Conservation (phyloP, 345 rosid genomes). For the Odontarrhena argentea region DNA sequence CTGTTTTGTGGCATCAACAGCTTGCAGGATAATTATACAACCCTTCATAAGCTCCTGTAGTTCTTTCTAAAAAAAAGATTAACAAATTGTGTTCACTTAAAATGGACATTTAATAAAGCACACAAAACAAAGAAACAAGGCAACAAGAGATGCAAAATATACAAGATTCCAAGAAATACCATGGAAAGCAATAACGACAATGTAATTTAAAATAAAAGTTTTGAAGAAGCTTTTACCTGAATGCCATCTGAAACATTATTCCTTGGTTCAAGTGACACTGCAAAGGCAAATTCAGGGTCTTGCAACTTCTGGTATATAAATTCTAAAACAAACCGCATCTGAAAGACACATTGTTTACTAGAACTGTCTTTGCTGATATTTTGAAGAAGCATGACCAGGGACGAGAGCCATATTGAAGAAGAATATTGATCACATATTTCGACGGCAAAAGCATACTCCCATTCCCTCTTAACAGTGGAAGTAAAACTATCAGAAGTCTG, state of each 20-base stretch:
- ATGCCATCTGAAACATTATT: conserved; percentile 56
- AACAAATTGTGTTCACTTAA: conserved; percentile 3
- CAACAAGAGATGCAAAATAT: neutral
- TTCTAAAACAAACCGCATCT: conserved; percentile 58
- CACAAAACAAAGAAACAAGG: conserved; percentile 24
- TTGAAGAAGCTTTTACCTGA: conserved; percentile 57
- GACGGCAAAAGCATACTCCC: conserved; percentile 83
- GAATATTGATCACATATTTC: conserved; percentile 80
- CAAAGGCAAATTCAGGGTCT: conserved; percentile 78
- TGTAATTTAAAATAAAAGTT: neutral
- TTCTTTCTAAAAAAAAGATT: conserved; percentile 50
- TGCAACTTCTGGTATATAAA: conserved; percentile 68
- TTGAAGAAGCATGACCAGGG: conserved; percentile 65
- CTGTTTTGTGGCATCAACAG: conserved; percentile 55
- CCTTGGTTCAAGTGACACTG: conserved; percentile 57
- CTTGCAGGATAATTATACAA: conserved; percentile 56
- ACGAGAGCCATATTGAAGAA: conserved; percentile 82
- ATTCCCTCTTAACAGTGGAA: conserved; percentile 54
- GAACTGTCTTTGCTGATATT: conserved; percentile 44
- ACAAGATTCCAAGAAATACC: conserved; percentile 1
- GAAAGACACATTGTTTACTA: conserved; percentile 44
- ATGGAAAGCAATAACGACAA: conserved; percentile 2
- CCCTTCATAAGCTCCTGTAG: conserved; percentile 77
- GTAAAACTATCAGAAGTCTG: conserved; percentile 41
- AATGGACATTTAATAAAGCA: conserved; percentile 11